A percentile compares a stretch with the other conserved stretches of the same genome.
Conservation (phyloP, 192 early-diverging fungal genomes). For the Entomortierella lignicola region DNA sequence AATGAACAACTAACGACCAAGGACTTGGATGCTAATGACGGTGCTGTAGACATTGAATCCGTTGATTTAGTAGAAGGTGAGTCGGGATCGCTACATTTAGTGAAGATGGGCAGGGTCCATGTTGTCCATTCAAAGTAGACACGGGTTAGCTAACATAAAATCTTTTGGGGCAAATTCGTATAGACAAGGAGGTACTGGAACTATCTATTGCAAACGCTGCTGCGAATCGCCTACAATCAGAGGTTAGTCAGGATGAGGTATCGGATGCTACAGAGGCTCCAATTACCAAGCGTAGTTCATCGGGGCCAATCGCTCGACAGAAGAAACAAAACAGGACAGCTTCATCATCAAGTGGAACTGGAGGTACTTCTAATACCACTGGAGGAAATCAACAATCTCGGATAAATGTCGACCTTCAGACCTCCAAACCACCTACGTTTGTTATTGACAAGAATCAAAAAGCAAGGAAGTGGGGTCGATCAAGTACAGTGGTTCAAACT, state of each 20-base stretch:
- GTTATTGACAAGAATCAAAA: constrained; percentile 40
- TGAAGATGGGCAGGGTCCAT: too few relatives aligned
- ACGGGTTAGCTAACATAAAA: too few relatives aligned
- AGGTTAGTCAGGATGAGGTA: neutral
- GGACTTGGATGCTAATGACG: neutral
- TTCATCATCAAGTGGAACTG: neutral
- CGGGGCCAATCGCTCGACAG: neutral
- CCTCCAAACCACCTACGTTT: constrained; percentile 11
- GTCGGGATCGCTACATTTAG: too few relatives aligned
- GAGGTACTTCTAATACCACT: too few relatives aligned
- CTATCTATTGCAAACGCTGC: neutral
- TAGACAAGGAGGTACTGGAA: neutral
- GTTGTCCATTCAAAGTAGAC: too few relatives aligned
- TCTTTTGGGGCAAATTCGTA: neutral
- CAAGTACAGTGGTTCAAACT: constrained; percentile 21
- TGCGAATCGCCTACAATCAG: neutral
- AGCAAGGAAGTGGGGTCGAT: constrained; percentile 43
- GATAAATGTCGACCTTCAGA: neutral
- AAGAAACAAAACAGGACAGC: neutral
- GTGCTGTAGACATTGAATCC: neutral
- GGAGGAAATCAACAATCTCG: neutral
- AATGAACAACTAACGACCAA: neutral
- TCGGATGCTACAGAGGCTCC: neutral
- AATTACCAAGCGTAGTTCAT: neutral
- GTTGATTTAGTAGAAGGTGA: neutral